These are phyloP conservation scores for Paramecium tetraurelia DNA, from an alignment of 73 alveolate genomes.

Conservation along the genomic window DNA sequence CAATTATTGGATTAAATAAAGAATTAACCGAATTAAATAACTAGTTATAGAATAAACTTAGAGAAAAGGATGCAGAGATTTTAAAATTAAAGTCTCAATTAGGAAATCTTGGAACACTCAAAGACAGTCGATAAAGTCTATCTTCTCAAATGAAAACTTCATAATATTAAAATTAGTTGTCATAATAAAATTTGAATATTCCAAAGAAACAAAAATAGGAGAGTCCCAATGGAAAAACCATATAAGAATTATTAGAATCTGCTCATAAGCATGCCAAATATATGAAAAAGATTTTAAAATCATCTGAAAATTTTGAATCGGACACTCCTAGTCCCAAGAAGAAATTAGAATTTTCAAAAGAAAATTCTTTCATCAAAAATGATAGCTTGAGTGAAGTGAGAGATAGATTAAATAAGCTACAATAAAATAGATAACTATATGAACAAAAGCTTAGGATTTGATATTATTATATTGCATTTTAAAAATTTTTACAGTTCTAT, in stretches of 20 bases:
- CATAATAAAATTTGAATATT: slow-evolving; percentile 10
- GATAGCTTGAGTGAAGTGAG: slow-evolving; percentile 35
- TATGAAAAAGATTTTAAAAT: slow-evolving; percentile 35
- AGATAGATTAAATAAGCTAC: background rate
- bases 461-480: background rate
- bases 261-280: slow-evolving; percentile 54
- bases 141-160: background rate
- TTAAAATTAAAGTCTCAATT: background rate
- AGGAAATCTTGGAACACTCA: background rate
- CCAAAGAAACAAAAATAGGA: background rate
- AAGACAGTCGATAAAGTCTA: background rate
- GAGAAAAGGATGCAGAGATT: slow-evolving; percentile 15
- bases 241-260: slow-evolving; percentile 16
- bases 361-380: background rate
- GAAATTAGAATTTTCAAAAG: slow-evolving; percentile 41
- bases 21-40: slow-evolving; percentile 39
- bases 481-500: too few species aligned
- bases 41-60: background rate
- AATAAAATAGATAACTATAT: slow-evolving; percentile 10
- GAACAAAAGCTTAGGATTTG: slow-evolving; percentile 4
- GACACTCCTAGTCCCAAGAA: slow-evolving; percentile 19
- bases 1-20: background rate
- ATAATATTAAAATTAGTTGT: background rate
- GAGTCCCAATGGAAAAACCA: background rate
- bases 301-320: background rate